Evolutionary conservation across 1,139 yeast species (phyloP).

Genomic region (Protomyces inouyei): DNA sequence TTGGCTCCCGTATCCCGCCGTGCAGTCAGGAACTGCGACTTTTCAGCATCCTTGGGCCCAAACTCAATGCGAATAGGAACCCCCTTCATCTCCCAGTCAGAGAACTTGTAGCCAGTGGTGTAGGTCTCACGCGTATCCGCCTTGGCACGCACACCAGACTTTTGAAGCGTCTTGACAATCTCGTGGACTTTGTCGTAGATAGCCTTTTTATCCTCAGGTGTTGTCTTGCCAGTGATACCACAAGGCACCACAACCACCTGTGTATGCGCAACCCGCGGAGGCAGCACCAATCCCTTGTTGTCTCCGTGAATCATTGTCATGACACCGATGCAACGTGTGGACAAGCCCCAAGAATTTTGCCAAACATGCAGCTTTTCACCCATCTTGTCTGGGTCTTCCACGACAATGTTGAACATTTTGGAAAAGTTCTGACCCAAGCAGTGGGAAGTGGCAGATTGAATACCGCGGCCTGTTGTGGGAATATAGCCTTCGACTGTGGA

Average conservation of each 20-base stretch:
- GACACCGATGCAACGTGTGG: constrained; percentile 98
- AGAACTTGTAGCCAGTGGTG: constrained; percentile 98
- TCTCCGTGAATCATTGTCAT: constrained; percentile 99
- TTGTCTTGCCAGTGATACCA: constrained; percentile 83
- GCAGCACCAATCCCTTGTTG: constrained; percentile 95
- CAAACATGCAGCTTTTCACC: constrained; percentile 65
- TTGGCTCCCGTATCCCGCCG: constrained; percentile 88
- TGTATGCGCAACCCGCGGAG: constrained; percentile 91
- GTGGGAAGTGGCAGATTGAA: constrained; percentile 98
- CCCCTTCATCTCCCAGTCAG: constrained; percentile 95
- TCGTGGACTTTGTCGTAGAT: constrained; percentile 66
- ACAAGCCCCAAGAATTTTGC: constrained; percentile 99
- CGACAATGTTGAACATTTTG: constrained; percentile 92
- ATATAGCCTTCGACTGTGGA: constrained; percentile 96
- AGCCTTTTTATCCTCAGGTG: constrained; percentile 64
- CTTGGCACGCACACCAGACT: constrained; percentile 59
- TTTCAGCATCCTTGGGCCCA: constrained; percentile 91
- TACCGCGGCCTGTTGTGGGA: constrained; percentile 98
- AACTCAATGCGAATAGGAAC: constrained; percentile 86
- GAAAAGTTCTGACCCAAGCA: constrained; percentile 97
- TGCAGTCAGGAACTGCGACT: constrained; percentile 75
- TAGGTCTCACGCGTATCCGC: constrained; percentile 91
- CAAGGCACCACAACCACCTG: constrained; percentile 94
- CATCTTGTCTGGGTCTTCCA: constrained; percentile 73
- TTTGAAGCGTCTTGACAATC: constrained; percentile 56